phyloP scores from a whole-genome alignment of 2,329 filamentous ascomycete genomes.

The Verticillium isaacii region DNA sequence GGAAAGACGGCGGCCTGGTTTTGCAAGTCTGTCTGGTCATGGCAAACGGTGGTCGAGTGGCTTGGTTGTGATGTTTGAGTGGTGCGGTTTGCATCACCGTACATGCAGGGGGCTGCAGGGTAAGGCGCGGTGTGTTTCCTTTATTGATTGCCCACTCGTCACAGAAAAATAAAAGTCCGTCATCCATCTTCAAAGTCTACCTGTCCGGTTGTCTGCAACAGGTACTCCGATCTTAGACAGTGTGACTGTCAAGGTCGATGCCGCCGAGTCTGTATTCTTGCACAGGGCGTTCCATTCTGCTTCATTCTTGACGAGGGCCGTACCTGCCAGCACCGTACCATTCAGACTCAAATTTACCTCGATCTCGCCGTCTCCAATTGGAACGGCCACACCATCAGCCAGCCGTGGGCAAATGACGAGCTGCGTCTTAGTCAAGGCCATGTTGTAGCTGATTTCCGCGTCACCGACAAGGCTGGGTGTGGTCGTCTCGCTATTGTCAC shows the following conservation, averaged over 20 bases:
- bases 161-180: background rate
- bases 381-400: conserved; percentile 40
- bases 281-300: conserved; percentile 52
- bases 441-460: conserved; percentile 55
- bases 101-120: background rate
- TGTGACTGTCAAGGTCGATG: conserved; percentile 26
- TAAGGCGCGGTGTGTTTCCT: background rate
- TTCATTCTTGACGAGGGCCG: conserved; percentile 56
- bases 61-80: no score
- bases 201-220: background rate
- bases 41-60: no score
- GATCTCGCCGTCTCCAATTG: conserved; percentile 20
- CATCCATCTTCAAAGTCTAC: background rate
- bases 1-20: no score
- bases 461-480: conserved; percentile 30
- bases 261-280: conserved; percentile 18
- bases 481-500: background rate
- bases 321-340: conserved; percentile 60
- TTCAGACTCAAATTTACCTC: conserved; percentile 48
- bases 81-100: background rate
- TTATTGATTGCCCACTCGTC: background rate
- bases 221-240: conserved; percentile 32
- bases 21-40: no score
- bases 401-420: conserved; percentile 52
- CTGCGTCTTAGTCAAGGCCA: conserved; percentile 50